A percentile compares a stretch with the other conserved stretches of the same genome.
These are phyloP conservation scores for Colletotrichum melonis DNA, from an alignment of 2,329 filamentous ascomycete genomes.

Conservation along the genomic window DNA sequence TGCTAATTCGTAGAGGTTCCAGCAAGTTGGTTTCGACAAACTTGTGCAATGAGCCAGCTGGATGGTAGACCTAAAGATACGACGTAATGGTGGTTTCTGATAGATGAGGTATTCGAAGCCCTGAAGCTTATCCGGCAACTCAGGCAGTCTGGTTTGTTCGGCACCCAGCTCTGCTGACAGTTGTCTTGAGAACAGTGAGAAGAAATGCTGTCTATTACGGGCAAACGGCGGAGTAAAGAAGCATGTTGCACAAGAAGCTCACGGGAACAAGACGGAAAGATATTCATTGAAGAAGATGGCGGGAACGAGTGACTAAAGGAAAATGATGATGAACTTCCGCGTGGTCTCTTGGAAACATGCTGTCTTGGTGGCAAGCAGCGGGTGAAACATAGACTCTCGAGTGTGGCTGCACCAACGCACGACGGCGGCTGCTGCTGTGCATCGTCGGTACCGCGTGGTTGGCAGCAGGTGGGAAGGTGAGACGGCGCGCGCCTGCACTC, in stretches of 20 bases:
- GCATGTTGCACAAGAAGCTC: neutral
- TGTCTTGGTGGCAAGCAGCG: slow-evolving; percentile 1
- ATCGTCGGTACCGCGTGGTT: slow-evolving; percentile 12
- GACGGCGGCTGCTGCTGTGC: slow-evolving; percentile 18
- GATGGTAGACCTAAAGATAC: too few relatives aligned
- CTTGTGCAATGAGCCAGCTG: too few relatives aligned
- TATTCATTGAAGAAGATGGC: neutral
- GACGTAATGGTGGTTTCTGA: too few relatives aligned
- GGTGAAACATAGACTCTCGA: slow-evolving; percentile 19
- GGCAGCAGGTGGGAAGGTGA: slow-evolving; percentile 21
- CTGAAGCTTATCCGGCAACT: too few relatives aligned
- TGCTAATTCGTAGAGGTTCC: too few relatives aligned
- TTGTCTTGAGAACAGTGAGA: neutral
- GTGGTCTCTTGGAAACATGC: neutral
- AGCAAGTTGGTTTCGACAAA: too few relatives aligned
- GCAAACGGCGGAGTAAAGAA: neutral
- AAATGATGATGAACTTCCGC: neutral
- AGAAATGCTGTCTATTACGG: neutral
- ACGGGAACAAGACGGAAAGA: neutral
- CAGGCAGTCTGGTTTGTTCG: too few relatives aligned
- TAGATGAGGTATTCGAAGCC: too few relatives aligned
- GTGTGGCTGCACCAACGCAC: slow-evolving; percentile 29
- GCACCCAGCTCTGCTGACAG: too few relatives aligned
- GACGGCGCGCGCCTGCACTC: neutral
- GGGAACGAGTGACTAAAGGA: neutral